These are phyloP conservation scores for Sporodiniella umbellata DNA, from an alignment of 371 early-diverging fungal species.

Conservation along the genomic window DNA sequence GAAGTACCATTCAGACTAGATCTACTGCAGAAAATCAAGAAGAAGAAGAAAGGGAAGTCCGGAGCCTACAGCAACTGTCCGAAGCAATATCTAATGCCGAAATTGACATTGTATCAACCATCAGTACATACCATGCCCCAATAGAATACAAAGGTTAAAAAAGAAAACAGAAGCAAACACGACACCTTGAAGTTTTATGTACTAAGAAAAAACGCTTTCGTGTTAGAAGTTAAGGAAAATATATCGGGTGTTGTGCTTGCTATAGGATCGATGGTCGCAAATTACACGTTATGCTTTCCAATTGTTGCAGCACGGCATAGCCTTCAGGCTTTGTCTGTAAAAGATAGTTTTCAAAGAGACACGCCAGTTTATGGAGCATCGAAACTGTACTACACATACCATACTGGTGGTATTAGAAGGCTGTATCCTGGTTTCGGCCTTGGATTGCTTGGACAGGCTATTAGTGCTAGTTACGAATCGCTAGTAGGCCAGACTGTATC, in stretches of 20 bases:
- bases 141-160: constrained; percentile 31
- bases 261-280: constrained; percentile 53
- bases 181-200: not conserved
- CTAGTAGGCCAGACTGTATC: constrained; percentile 35
- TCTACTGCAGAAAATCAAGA: constrained; percentile 14
- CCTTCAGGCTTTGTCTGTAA: constrained; percentile 27
- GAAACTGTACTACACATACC: constrained; percentile 29
- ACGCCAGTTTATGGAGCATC: constrained; percentile 39
- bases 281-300: constrained; percentile 56
- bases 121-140: constrained; percentile 28
- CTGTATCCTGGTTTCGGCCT: constrained; percentile 58
- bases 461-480: constrained; percentile 53
- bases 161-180: not conserved
- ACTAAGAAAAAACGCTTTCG: not conserved
- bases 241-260: constrained; percentile 49
- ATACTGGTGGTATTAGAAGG: constrained; percentile 40
- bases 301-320: constrained; percentile 57
- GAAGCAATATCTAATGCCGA: constrained; percentile 25
- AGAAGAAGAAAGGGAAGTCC: constrained; percentile 22
- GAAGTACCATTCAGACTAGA: constrained; percentile 26
- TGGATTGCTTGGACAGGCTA: constrained; percentile 52
- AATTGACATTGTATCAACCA: constrained; percentile 25
- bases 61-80: constrained; percentile 13
- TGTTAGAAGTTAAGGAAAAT: constrained; percentile 46
- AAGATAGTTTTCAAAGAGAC: constrained; percentile 24